Evolutionary conservation across 176 grass and related monocot species (phyloP).

Genomic region (Ensete glaucum): DNA sequence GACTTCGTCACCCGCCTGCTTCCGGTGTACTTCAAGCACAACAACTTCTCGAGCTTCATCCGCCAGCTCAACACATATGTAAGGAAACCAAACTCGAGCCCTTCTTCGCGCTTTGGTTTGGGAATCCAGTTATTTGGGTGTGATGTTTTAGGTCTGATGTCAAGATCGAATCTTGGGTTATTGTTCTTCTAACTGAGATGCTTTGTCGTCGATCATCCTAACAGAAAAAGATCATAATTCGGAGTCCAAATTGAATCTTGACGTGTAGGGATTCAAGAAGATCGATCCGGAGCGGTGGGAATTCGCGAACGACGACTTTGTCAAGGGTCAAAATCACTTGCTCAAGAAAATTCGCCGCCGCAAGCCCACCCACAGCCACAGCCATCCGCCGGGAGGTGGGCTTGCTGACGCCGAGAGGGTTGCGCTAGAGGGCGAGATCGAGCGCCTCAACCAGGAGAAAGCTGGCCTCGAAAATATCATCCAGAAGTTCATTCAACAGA

Average conservation of each 20-base stretch:
- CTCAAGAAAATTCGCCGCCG: slow-evolving; percentile 69
- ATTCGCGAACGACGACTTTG: slow-evolving; percentile 78
- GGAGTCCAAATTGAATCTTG: not conserved
- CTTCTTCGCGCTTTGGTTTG: not conserved
- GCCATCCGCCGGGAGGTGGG: slow-evolving; percentile 29
- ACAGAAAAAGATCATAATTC: not conserved
- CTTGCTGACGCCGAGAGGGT: slow-evolving; percentile 38
- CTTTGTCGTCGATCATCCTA: not conserved
- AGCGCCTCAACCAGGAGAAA: slow-evolving; percentile 56
- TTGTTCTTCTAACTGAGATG: not conserved
- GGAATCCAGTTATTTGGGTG: no score
- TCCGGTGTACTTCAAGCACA: slow-evolving; percentile 22
- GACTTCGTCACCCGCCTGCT: slow-evolving; percentile 10
- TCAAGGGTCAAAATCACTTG: slow-evolving; percentile 57
- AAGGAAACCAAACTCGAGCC: not conserved
- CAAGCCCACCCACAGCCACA: slow-evolving; percentile 88
- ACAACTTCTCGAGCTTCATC: slow-evolving; percentile 23
- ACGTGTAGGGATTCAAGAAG: slow-evolving; percentile 63
- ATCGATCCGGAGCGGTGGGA: slow-evolving; percentile 72
- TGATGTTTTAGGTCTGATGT: not conserved
- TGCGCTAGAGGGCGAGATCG: slow-evolving; percentile 60
- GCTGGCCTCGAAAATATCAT: slow-evolving; percentile 33
- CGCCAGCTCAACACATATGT: slow-evolving; percentile 22
- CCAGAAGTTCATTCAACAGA: slow-evolving; percentile 43
- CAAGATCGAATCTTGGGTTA: not conserved